phyloP scores from a whole-genome alignment of 148 eudicot genomes.

The Rhododendron kiyosumense region DNA sequence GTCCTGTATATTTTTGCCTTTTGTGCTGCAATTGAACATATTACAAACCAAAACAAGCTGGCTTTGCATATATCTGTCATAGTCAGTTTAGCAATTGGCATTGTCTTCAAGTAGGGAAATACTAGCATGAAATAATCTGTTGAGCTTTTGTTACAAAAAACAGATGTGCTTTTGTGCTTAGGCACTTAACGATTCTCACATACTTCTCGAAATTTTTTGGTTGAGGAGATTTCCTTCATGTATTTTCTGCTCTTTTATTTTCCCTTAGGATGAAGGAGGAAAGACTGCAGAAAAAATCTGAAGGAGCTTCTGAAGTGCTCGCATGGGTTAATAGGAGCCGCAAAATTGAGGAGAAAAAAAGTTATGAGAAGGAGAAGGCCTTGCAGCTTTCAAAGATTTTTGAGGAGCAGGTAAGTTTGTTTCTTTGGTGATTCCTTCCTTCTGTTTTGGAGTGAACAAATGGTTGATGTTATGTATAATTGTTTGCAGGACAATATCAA shows the following conservation, averaged over 20 bases:
- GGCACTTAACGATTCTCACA: neutral
- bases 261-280: conserved; percentile 55
- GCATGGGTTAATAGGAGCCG: conserved; percentile 89
- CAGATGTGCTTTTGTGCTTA: neutral
- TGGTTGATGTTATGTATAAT: neutral
- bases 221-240: neutral
- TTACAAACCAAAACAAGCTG: neutral
- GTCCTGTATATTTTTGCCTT: neutral
- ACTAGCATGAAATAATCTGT: neutral
- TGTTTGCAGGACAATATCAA: conserved; percentile 58
- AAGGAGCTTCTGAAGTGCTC: conserved; percentile 62
- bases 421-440: neutral
- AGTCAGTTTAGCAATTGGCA: neutral
- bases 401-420: conserved; percentile 72
- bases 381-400: conserved; percentile 67
- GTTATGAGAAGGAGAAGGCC: conserved; percentile 70
- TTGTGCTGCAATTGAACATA: neutral
- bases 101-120: neutral
- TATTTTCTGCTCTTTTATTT: neutral
- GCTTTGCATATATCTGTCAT: neutral
- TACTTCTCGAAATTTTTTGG: neutral
- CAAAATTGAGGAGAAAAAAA: conserved; percentile 69
- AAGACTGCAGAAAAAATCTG: conserved; percentile 60
- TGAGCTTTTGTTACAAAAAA: neutral
- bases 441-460: conserved; percentile 7